Evolutionary conservation across 768 basidiomycete species (phyloP).

Genomic region (Mycena filopes): DNA sequence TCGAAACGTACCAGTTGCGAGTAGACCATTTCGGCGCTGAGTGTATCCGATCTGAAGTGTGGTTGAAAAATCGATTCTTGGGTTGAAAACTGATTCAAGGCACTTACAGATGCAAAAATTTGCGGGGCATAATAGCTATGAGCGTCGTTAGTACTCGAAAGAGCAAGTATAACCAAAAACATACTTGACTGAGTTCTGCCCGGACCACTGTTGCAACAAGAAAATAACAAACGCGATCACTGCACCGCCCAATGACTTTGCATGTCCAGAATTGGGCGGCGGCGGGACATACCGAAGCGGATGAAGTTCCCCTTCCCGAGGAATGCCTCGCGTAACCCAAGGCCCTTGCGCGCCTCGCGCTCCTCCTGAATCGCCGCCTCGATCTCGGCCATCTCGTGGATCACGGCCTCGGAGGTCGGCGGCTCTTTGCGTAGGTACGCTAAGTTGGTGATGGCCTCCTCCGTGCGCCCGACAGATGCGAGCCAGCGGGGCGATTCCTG

Average conservation of each 20-base stretch:
- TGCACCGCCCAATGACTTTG: not conserved
- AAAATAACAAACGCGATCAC: constrained; percentile 86
- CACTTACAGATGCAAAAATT: constrained; percentile 69
- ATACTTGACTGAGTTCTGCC: constrained; percentile 81
- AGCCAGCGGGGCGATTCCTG: constrained; percentile 85
- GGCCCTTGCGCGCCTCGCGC: constrained; percentile 67
- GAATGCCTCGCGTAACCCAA: constrained; percentile 78
- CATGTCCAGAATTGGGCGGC: no score
- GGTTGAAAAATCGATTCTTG: constrained; percentile 12
- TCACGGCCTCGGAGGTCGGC: constrained; percentile 54
- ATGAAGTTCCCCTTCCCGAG: constrained; percentile 84
- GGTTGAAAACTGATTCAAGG: constrained; percentile 33
- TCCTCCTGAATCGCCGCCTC: constrained; percentile 84
- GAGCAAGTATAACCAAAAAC: constrained; percentile 32
- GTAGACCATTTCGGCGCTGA: constrained; percentile 65
- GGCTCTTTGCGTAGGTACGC: constrained; percentile 69
- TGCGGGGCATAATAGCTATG: constrained; percentile 76
- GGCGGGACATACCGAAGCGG: constrained; percentile 62
- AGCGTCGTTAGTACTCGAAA: not conserved
- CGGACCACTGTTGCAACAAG: constrained; percentile 84
- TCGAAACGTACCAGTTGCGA: constrained; percentile 69
- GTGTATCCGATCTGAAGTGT: constrained; percentile 69
- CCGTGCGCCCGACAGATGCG: constrained; percentile 66
- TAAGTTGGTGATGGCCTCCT: constrained; percentile 67
- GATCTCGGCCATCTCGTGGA: constrained; percentile 81